These are phyloP conservation scores for Eucalyptus erythrocorys DNA, from an alignment of 345 rosid genomes.

Conservation along the genomic window DNA sequence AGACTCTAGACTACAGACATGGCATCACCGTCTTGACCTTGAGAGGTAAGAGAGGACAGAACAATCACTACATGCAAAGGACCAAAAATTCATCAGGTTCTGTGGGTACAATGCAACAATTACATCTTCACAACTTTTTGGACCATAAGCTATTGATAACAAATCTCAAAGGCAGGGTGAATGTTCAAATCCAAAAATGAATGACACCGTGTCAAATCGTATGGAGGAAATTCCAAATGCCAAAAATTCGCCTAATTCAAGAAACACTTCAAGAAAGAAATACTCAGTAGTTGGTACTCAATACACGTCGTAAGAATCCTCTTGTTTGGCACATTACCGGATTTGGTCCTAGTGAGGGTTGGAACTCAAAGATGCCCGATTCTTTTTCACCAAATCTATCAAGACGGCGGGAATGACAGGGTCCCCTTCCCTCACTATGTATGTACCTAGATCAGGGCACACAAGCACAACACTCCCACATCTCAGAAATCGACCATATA, in stretches of 20 bases:
- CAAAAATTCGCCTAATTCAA: background rate
- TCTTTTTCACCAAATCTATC: conserved; percentile 23
- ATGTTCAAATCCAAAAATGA: background rate
- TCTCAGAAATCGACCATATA: too few species aligned
- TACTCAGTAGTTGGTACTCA: background rate
- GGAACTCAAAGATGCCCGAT: conserved; percentile 63
- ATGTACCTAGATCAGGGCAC: too few species aligned
- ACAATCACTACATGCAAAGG: background rate
- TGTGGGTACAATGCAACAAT: background rate
- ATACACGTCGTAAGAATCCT: background rate
- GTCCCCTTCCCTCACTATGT: too few species aligned
- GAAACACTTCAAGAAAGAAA: background rate
- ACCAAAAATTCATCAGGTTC: background rate
- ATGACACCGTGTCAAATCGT: background rate
- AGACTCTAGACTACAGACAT: background rate
- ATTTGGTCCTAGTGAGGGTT: conserved; percentile 53
- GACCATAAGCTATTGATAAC: background rate
- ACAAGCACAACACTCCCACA: too few species aligned
- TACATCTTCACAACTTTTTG: background rate
- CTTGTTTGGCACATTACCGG: conserved; percentile 35
- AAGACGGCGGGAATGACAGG: conserved; percentile 24
- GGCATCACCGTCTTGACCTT: background rate
- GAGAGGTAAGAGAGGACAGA: background rate
- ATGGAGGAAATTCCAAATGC: background rate
- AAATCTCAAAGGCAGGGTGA: background rate